Evolutionary conservation across 2,329 filamentous ascomycete genomes (phyloP).

Genomic region (Metarhizium rileyi): DNA sequence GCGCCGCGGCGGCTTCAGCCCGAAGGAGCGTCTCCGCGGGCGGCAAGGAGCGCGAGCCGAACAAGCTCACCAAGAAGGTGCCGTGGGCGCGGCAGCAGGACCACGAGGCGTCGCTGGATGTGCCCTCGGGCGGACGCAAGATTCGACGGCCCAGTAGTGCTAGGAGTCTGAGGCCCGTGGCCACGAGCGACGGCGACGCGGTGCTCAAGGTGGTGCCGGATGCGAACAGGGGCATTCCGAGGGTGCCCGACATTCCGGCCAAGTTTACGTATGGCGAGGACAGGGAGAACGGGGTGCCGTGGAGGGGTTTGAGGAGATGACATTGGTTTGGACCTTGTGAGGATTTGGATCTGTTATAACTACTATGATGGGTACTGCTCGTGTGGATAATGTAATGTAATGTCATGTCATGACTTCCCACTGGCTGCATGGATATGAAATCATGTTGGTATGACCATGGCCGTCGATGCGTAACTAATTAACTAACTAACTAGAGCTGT

Average conservation of each 20-base stretch:
- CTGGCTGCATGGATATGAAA: too few species aligned
- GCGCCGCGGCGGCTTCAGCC: constrained; percentile 1
- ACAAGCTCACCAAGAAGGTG: constrained; percentile 18
- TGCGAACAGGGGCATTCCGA: constrained; percentile 36
- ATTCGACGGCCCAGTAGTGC: constrained; percentile 6
- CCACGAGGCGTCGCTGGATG: background rate
- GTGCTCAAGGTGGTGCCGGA: constrained; percentile 34
- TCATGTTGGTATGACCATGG: too few species aligned
- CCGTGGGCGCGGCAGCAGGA: background rate
- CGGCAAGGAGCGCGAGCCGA: constrained; percentile 8
- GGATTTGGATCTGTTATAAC: too few species aligned
- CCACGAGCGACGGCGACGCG: constrained; percentile 5
- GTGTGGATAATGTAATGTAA: too few species aligned
- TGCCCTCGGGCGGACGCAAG: background rate
- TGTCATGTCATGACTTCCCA: too few species aligned
- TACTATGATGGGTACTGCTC: too few species aligned
- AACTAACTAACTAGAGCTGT: too few species aligned
- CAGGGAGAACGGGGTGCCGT: constrained; percentile 22
- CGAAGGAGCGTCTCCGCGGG: background rate
- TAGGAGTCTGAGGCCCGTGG: background rate
- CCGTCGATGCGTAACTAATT: too few species aligned
- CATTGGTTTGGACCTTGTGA: background rate
- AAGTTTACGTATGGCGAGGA: constrained; percentile 29
- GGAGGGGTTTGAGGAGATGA: constrained; percentile 19
- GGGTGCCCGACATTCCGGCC: constrained; percentile 33